These are phyloP conservation scores for Pulveroboletus sp. DNA, from an alignment of 768 basidiomycete genomes.

Conservation along the genomic window DNA sequence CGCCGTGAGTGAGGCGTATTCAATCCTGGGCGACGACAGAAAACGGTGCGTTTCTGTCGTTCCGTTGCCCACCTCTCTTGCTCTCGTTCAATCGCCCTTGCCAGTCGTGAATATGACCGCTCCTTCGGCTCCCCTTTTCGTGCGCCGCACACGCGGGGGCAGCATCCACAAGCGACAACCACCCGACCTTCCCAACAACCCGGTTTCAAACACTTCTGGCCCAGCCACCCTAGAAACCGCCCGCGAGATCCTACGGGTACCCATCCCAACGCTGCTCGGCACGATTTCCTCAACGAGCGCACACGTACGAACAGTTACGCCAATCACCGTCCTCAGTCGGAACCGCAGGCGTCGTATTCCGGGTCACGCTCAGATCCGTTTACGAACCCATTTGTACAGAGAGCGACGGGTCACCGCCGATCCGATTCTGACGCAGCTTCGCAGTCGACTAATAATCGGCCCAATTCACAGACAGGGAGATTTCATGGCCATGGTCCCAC, in stretches of 20 bases:
- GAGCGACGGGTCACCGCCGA: conserved; percentile 22
- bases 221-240: conserved; percentile 21
- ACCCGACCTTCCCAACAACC: conserved; percentile 23
- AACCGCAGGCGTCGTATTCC: too few species aligned
- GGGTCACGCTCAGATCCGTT: conserved; percentile 21
- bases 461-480: not conserved
- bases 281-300: conserved; percentile 12
- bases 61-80: not conserved
- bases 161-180: conserved; percentile 32
- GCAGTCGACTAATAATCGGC: not conserved
- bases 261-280: conserved; percentile 6
- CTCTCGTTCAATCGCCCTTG: not conserved
- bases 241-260: conserved; percentile 10
- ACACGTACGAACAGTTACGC: too few species aligned
- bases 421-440: not conserved
- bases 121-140: conserved; percentile 11
- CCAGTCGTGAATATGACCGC: conserved; percentile 34
- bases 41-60: conserved; percentile 32
- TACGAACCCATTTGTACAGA: conserved; percentile 23
- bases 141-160: conserved; percentile 3
- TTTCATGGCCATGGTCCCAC: conserved; percentile 2
- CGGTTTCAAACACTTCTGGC: conserved; percentile 27
- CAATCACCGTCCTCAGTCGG: conserved; percentile 3
- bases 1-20: conserved; percentile 45
- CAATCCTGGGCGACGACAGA: conserved; percentile 42